These are phyloP conservation scores for Cyamopsis tetragonoloba DNA, from an alignment of 306 rosid species.

Conservation along the genomic window DNA sequence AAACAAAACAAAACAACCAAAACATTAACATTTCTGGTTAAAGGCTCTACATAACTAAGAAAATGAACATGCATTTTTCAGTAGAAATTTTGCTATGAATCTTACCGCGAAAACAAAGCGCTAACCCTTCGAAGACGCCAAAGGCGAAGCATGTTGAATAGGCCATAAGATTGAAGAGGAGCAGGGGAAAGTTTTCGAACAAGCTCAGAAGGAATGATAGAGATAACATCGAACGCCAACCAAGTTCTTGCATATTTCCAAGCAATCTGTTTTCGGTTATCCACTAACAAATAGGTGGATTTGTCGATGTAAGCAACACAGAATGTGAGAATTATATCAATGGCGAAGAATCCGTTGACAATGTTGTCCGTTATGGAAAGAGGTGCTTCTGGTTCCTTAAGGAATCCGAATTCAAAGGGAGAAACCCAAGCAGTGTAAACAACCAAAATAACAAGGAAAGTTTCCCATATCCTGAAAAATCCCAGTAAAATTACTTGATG, in stretches of 20 bases:
- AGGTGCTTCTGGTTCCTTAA: conserved; percentile 54
- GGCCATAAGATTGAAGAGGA: conserved; percentile 59
- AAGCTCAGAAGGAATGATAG: conserved; percentile 80
- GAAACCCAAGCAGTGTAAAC: conserved; percentile 95
- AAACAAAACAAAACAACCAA: no score
- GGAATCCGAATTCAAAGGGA: conserved; percentile 92
- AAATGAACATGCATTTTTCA: not conserved
- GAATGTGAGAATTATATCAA: conserved; percentile 81
- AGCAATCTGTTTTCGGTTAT: conserved; percentile 58
- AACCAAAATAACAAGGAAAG: conserved; percentile 66
- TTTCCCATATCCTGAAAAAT: conserved; percentile 69
- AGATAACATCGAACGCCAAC: conserved; percentile 71
- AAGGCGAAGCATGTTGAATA: conserved; percentile 87
- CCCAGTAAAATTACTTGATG: conserved; percentile 7
- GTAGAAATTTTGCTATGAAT: not conserved
- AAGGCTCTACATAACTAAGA: not conserved
- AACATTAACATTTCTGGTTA: not conserved
- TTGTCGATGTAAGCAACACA: conserved; percentile 83
- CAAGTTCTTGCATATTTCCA: conserved; percentile 62
- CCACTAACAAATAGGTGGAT: conserved; percentile 63
- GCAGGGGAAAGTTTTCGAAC: conserved; percentile 46
- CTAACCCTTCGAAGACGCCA: conserved; percentile 98
- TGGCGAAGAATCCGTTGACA: conserved; percentile 72
- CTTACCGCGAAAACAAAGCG: conserved; percentile 71
- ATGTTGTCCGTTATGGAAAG: conserved; percentile 66